Base-by-base conservation (phyloP, 2,329 filamentous ascomycete genomes). In the Alternaria incomplexa region DNA sequence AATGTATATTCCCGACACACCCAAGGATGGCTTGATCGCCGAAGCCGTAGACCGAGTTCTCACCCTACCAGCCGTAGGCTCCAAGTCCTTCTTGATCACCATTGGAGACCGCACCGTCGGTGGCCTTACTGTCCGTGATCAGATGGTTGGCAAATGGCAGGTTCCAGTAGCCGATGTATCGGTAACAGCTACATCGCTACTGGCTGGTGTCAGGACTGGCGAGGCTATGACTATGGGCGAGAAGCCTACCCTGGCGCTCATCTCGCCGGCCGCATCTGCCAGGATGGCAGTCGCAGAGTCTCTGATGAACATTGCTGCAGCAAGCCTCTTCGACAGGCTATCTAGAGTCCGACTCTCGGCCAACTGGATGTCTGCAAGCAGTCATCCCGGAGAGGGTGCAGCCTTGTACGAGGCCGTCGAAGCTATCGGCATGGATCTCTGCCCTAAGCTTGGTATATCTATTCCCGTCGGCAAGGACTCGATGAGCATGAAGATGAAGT, bases 171-270 rank as follows among this genome's bases (percentile, higher is more conserved):
- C 96, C 5, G 94, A 99, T 79, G 94, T 97, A 51, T 95, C 93
- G 3, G 95, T 98, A 23, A 98, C 95, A 22, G 89, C 92, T 0
- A 95, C 93, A 0, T 91, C 93, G 3, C 89, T 97, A 71, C 87
- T 89, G 50, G 83, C 86, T 15, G 92, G 90, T 63, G 86, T 91
- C 51, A 90, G 87, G 73, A 92, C 90, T 26, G 96, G 96, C 70
- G 96, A 98, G 80, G 94, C 94, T n/a, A 97, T 98, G 93, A 91
- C 93, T 1, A 96, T 97, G 91, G 96, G 96, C 32, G 95, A 97
- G 81, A 96, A 92, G 81, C 93, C 94, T 45, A 91, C 90, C 0
- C 83, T 99, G 58, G 96, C 96, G 6, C 86, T 99, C 22, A 97
- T 99, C 62, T 95, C 92, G 5, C 88, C 95, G 4, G 92, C 90